Base-by-base conservation (phyloP, 805 yeast species). In the Saccharomyces mikatae region DNA sequence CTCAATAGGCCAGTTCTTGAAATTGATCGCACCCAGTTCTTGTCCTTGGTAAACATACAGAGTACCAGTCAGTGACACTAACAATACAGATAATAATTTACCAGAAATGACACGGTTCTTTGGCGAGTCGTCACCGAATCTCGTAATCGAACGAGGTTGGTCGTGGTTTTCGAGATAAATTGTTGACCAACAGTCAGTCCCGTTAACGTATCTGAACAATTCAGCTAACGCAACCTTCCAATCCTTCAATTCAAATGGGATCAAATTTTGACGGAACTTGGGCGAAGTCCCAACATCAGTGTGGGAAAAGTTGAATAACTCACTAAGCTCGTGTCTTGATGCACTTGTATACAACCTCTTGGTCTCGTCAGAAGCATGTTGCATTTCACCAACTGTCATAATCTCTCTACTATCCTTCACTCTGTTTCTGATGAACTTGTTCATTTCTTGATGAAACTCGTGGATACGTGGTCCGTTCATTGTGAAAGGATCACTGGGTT, bases 11-110 rank as follows among this genome's bases (percentile, higher is more conserved):
- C 82, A 80, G 46, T 63, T 62, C 52, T 68, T 61, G 30, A 79
- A 66, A 62, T 81, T 81, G 52, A 74, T 74, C 78, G 76, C 77
- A 32, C 82, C 85, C 56, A 81, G 69, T 60, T 81, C 86, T 64
- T 81, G 86, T 51, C 85, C 86, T 66, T 81, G 84, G 67, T 80
- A 81, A 44, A 81, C 68, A 67, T 73, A 81, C 52, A 79, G 65
- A 13, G 85, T 80, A 50, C 86, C 84, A 29, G 80, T 76, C 58
- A 80, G 71, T 13, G 81, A 62, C 11, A 72, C 53, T 57, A 76
- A 74, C 62, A 81, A 64, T 49, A 76, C 57, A 17, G 81, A 73
- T 57, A 81, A 62, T 62, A 80, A 65, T 67, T 81, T 81, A 29
- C 81, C 80, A 29, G 80, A 73, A 51, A 67, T 62, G 51, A 61